phyloP scores from a whole-genome alignment of 106 monocot genomes.

The Vanilla planifolia region DNA sequence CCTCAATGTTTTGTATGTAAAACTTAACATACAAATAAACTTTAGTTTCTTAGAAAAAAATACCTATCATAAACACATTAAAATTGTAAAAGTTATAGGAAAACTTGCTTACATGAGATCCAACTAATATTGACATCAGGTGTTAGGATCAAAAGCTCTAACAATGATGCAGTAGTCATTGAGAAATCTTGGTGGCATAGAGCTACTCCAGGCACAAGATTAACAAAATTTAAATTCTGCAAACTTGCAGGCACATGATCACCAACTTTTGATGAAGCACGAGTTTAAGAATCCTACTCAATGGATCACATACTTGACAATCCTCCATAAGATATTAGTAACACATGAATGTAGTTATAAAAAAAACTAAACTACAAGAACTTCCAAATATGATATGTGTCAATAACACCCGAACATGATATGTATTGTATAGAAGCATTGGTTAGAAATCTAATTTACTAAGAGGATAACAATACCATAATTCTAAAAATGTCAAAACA shows the following conservation, averaged over 20 bases:
- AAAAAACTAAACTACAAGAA: no score
- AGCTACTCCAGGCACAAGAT: slow-evolving; percentile 49
- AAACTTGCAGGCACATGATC: slow-evolving; percentile 65
- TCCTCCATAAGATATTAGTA: no score
- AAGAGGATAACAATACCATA: no score
- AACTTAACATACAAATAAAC: slow-evolving; percentile 53
- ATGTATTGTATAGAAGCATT: no score
- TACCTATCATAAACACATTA: not conserved
- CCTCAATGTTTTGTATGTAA: slow-evolving; percentile 63
- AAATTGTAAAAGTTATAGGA: not conserved
- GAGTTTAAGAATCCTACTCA: slow-evolving; percentile 44
- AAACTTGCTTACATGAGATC: slow-evolving; percentile 42
- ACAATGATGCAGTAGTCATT: slow-evolving; percentile 45
- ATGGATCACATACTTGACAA: no score
- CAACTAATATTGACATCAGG: slow-evolving; percentile 63
- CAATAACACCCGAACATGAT: no score
- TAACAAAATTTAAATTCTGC: slow-evolving; percentile 39
- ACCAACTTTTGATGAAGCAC: slow-evolving; percentile 71
- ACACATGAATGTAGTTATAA: no score
- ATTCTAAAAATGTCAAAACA: no score
- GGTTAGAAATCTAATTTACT: no score
- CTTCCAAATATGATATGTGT: no score
- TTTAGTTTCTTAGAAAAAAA: not conserved
- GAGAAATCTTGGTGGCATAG: slow-evolving; percentile 84
- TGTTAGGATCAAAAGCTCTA: slow-evolving; percentile 74